phyloP scores from a whole-genome alignment of 2,329 filamentous ascomycete species.

The Botryotinia globosa region DNA sequence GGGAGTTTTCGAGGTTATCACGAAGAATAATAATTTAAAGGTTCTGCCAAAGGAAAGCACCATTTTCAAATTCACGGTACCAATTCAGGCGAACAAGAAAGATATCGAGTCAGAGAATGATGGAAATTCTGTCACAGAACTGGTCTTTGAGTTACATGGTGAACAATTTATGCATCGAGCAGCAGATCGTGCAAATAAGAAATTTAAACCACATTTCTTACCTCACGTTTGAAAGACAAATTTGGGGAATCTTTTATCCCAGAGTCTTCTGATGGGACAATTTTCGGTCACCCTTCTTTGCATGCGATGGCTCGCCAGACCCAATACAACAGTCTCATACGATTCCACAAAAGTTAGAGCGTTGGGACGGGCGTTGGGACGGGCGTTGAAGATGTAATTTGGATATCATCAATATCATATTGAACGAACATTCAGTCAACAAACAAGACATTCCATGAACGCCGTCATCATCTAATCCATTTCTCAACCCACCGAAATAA shows the following conservation, averaged over 20 bases:
- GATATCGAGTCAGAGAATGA: constrained; percentile 22
- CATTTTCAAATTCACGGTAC: constrained; percentile 74
- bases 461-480: not conserved
- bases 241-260: not conserved
- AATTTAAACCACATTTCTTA: constrained; percentile 84
- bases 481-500: not conserved
- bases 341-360: not conserved
- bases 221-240: constrained; percentile 59
- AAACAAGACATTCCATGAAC: not conserved
- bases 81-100: constrained; percentile 38
- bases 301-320: not conserved
- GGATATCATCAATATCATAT: not conserved
- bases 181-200: constrained; percentile 82
- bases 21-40: constrained; percentile 64
- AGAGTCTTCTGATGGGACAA: not conserved
- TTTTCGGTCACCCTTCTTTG: not conserved
- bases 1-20: constrained; percentile 83
- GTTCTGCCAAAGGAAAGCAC: constrained; percentile 87
- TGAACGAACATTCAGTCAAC: not conserved
- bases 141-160: constrained; percentile 83
- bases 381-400: not conserved
- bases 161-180: constrained; percentile 82
- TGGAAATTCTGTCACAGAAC: constrained; percentile 39
- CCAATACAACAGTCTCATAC: not conserved
- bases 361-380: too few species aligned